phyloP scores from a whole-genome alignment of 257 asterid genomes.

The Schizonepeta tenuifolia region DNA sequence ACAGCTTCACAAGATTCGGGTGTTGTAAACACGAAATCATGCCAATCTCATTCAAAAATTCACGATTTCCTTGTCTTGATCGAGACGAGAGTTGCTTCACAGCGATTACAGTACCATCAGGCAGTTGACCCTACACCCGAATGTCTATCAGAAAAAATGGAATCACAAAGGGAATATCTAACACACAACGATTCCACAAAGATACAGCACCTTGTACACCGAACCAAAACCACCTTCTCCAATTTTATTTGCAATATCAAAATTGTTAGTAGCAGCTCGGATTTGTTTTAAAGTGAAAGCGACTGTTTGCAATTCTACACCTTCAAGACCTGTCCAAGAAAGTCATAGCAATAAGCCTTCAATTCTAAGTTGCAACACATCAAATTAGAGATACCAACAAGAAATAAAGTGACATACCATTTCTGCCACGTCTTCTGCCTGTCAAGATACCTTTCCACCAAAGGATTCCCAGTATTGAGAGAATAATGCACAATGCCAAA shows the following conservation, averaged over 20 bases:
- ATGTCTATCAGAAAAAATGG: slow-evolving; percentile 31
- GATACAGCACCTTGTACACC: slow-evolving; percentile 69
- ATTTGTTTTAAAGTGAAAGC: slow-evolving; percentile 77
- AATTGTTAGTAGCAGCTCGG: slow-evolving; percentile 84
- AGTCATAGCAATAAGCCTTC: slow-evolving; percentile 10
- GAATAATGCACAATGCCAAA: slow-evolving; percentile 36
- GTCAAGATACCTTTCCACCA: slow-evolving; percentile 68
- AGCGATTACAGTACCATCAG: slow-evolving; percentile 77
- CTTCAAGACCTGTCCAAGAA: slow-evolving; percentile 60
- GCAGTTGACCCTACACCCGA: slow-evolving; percentile 59
- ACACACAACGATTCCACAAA: not conserved
- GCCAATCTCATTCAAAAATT: slow-evolving; percentile 80
- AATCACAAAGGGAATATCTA: not conserved
- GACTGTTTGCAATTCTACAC: slow-evolving; percentile 64
- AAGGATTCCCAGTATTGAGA: slow-evolving; percentile 48
- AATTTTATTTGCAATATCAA: slow-evolving; percentile 68
- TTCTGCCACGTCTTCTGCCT: slow-evolving; percentile 46
- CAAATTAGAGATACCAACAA: not conserved
- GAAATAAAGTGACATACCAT: slow-evolving; percentile 44
- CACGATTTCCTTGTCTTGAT: slow-evolving; percentile 89
- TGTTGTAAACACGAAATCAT: slow-evolving; percentile 85
- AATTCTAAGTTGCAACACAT: not conserved
- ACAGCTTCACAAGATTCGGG: slow-evolving; percentile 84
- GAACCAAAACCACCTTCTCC: slow-evolving; percentile 99
- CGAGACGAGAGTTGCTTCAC: slow-evolving; percentile 82